Percentiles rank a stretch among this genome's conserved stretches.
phyloP scores from a whole-genome alignment of 2,329 filamentous ascomycete species.

The Neoascochyta sp. region DNA sequence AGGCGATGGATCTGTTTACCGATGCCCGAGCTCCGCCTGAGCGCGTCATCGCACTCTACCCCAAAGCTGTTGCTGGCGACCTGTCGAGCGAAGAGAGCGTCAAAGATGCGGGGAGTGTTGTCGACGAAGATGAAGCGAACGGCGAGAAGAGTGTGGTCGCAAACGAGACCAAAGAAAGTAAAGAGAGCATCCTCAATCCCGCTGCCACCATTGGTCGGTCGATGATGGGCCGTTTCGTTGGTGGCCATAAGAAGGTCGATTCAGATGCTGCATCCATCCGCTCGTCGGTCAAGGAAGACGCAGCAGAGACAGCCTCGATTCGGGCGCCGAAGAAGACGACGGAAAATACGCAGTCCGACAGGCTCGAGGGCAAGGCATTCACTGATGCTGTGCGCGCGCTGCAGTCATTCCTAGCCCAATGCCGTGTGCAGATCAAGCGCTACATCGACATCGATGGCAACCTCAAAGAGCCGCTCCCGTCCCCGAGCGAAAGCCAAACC shows the following conservation, averaged over 20 bases:
- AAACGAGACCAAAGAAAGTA: conserved; percentile 16
- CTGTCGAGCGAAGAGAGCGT: conserved; percentile 61
- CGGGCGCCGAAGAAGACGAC: conserved; percentile 41
- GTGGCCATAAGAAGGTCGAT: conserved; percentile 44
- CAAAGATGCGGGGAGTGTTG: conserved; percentile 42
- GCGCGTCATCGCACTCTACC: conserved; percentile 80
- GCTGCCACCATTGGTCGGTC: conserved; percentile 35
- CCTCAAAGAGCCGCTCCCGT: conserved; percentile 55
- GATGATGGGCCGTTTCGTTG: conserved; percentile 49
- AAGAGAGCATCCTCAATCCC: conserved; percentile 13
- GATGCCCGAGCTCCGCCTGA: conserved; percentile 87
- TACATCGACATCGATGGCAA: conserved; percentile 58
- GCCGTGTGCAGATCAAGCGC: conserved; percentile 62
- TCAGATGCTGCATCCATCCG: conserved; percentile 57
- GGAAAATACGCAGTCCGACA: conserved; percentile 49
- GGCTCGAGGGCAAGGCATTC: conserved; percentile 69
- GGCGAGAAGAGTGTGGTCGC: conserved; percentile 19
- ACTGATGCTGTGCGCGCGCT: conserved; percentile 77
- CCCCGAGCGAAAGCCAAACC: conserved; percentile 41
- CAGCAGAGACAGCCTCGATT: conserved; percentile 55
- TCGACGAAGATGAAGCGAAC: conserved; percentile 25
- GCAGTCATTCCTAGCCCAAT: conserved; percentile 83
- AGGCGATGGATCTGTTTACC: conserved; percentile 86
- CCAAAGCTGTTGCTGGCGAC: conserved; percentile 76
- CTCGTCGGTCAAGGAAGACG: conserved; percentile 54